Base-by-base conservation (phyloP, 2,329 filamentous ascomycete genomes). In the Tolypocladium amazonense region DNA sequence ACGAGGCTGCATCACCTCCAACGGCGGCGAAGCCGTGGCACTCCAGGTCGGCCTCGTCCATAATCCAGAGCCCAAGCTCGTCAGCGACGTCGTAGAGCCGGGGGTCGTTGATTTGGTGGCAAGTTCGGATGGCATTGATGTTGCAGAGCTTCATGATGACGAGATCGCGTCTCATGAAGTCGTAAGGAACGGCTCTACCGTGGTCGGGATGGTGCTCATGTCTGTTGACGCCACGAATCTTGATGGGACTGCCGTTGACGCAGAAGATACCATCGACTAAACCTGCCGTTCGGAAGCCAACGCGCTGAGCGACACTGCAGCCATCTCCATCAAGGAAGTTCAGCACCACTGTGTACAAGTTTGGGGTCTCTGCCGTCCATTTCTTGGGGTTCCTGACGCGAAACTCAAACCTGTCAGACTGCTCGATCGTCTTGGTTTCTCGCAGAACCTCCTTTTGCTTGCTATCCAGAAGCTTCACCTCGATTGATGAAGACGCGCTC, bases 341-440 rank as follows among this genome's bases (percentile, higher is more conserved):
- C 18, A 77, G 67, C 14, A 73, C 67, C 1, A 83, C 64, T 0
- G 77, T 78, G 43, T 89, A 89, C 0, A 89, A 70, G 58, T 83
- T 77, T 0, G 87, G 87, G 0, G 81, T 83, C 70, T 90, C 87
- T 0, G 87, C 87, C 0, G 86, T 88, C 87, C 87, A 90, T 58
- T 87, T 86, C 25, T 76, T 62, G 35, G 86, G 84, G 20, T 79
- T 72, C 11, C 72, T 62, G 9, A 88, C 73, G 1, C 59, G 72
- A 54, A 82, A 65, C 9, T 69, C 67, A 41, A 70, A 71, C 8
- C 71, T 82, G 70, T 54, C 73, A 68, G 67, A 81, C 6, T 65
- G 60, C 0, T 67, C 61, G 0, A 65, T 60, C 1, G 69, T 60
- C 35, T 63, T 63, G 52, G 70, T 68, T 6, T 67, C 58, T 1